Conservation (phyloP, 768 basidiomycete species). For the Kwoniella sp. region DNA sequence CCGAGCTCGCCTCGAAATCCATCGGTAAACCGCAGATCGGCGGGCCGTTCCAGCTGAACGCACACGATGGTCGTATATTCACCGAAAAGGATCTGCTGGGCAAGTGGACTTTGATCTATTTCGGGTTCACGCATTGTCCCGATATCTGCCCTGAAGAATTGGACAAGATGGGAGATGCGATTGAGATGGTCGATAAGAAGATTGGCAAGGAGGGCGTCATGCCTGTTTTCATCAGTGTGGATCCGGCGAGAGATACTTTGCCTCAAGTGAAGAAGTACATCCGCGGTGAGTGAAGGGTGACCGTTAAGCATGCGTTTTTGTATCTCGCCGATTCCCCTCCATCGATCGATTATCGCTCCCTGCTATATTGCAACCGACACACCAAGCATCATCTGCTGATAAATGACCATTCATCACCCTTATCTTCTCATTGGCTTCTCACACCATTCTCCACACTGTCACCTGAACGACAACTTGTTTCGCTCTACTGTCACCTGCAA, state of each 20-base stretch:
- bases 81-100: constrained; percentile 82
- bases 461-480: constrained; percentile 11
- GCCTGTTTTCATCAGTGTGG: constrained; percentile 93
- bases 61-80: constrained; percentile 62
- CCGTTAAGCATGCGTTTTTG: not conserved
- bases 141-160: constrained; percentile 98
- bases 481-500: constrained; percentile 33
- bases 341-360: no score
- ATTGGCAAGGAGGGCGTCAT: constrained; percentile 7
- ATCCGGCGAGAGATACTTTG: constrained; percentile 85
- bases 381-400: no score
- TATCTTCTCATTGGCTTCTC: no score
- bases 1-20: constrained; percentile 71
- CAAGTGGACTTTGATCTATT: constrained; percentile 80
- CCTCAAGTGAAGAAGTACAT: constrained; percentile 60
- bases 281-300: constrained; percentile 56
- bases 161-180: constrained; percentile 84
- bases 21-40: constrained; percentile 87
- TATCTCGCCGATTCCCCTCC: no score
- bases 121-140: constrained; percentile 99
- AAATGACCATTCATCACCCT: no score
- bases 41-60: constrained; percentile 79
- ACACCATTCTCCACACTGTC: not conserved
- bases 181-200: constrained; percentile 59
- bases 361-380: no score